Base-by-base conservation (phyloP, 2,329 filamentous ascomycete genomes). In the Elsinoe arachidis region DNA sequence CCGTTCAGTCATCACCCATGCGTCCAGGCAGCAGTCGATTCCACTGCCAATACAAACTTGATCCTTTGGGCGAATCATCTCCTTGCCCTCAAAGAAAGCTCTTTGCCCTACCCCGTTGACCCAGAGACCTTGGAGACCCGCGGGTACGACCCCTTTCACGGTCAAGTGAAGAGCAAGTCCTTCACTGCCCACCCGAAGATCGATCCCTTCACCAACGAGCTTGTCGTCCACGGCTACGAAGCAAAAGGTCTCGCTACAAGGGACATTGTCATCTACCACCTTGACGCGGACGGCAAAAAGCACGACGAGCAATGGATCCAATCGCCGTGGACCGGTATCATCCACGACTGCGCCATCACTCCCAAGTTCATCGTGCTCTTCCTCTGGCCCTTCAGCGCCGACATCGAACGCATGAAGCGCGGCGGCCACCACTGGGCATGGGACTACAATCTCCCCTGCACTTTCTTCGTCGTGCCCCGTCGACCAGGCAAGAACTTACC, bases 1-100 rank as follows among this genome's bases (percentile, higher is more conserved):
- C 78, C 78, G 0, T 81, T 74, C 60, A 82, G 79, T 6, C 78
- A 81, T 63, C 77, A 77, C 53, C 78, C 80, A 65, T 75, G 73
- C 59, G 79, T 82, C 5, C 75, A 75, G 52, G 78, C 78, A 1
- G 75, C 81, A 4, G 78, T 83, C 39, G 70, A 80, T 19, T 82
- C 79, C 0, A 79, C 79, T 0, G 74, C 77, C 2, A 84, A 84
- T 61, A 84, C 81, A 1, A 84, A 84, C 58, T 70, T 84, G n/a
- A 70, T 79, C 1, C 81, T 78, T 63, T 84, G 79, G 76, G 70
- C 78, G 6, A 80, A 80, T 0, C 73, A 78, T 47, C 63, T 83
- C 58, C 69, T 83, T 3, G 80, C 80, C 0, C 73, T 70, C 54
- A 84, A 83, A 62, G 75, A 80, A 60, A 67, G 69, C 33, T 70